Percentiles rank a stretch among this genome's conserved stretches.
phyloP scores from a whole-genome alignment of 1,284 basidiomycete species.

The Ustilago bromivora region DNA sequence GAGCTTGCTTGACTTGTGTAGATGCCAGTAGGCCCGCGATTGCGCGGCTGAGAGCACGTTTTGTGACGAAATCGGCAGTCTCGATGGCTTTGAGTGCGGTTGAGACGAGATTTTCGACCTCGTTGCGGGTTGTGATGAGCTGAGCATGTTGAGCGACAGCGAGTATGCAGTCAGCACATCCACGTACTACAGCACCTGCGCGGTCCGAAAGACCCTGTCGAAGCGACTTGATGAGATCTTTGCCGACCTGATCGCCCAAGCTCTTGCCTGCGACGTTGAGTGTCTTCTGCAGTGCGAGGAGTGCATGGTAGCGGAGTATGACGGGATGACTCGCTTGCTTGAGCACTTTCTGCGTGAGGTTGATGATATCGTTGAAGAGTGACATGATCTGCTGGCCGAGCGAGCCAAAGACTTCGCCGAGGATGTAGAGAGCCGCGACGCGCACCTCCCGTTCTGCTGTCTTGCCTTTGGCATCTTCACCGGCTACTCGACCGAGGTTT shows the following conservation, averaged over 20 bases:
- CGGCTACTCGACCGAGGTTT: slow-evolving; percentile 49
- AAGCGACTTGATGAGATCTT: slow-evolving; percentile 88
- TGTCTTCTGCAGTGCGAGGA: slow-evolving; percentile 81
- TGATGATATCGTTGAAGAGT: slow-evolving; percentile 83
- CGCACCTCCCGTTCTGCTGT: slow-evolving; percentile 79
- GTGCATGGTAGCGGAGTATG: slow-evolving; percentile 84
- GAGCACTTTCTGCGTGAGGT: slow-evolving; percentile 48
- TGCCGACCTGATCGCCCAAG: slow-evolving; percentile 81
- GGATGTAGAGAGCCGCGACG: slow-evolving; percentile 80
- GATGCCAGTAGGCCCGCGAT: slow-evolving; percentile 85
- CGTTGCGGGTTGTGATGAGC: slow-evolving; percentile 72
- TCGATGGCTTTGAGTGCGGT: slow-evolving; percentile 84
- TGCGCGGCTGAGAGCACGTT: slow-evolving; percentile 81
- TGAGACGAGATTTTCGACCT: slow-evolving; percentile 81
- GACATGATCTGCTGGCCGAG: slow-evolving; percentile 92
- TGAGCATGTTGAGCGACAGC: slow-evolving; percentile 64
- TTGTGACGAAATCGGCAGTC: slow-evolving; percentile 81
- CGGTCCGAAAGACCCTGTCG: slow-evolving; percentile 83
- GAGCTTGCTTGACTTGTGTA: slow-evolving; percentile 81
- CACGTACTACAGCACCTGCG: slow-evolving; percentile 86
- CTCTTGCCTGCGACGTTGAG: slow-evolving; percentile 83
- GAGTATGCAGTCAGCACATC: slow-evolving; percentile 76
- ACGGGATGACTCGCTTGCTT: slow-evolving; percentile 70
- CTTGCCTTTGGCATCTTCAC: slow-evolving; percentile 71
- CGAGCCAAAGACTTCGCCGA: slow-evolving; percentile 86